Conservation (phyloP, 352 stramenopile genomes). For the Pseudoperonospora humuli region DNA sequence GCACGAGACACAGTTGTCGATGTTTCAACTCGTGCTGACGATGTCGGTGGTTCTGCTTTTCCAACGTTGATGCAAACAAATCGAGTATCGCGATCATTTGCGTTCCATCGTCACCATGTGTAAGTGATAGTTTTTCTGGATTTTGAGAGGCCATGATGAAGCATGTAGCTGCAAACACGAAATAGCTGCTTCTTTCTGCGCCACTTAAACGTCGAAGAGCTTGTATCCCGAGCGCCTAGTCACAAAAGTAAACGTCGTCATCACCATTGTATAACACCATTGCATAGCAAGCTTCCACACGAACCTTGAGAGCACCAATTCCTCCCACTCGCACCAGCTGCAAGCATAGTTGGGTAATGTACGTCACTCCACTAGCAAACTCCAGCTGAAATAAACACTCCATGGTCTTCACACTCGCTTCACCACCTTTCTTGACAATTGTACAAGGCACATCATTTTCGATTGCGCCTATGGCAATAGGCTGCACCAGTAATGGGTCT, state of each 20-base stretch:
- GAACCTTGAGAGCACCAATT: slow-evolving; percentile 34
- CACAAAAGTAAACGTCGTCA: background rate
- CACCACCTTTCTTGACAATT: slow-evolving; percentile 14
- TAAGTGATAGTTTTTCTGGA: slow-evolving; percentile 6
- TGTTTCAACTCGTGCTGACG: slow-evolving; percentile 13
- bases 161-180: slow-evolving; percentile 36
- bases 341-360: slow-evolving; percentile 29
- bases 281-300: slow-evolving; percentile 1
- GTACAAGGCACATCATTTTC: slow-evolving; percentile 15
- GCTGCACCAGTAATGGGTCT: background rate
- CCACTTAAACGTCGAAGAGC: slow-evolving; percentile 16
- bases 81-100: slow-evolving; percentile 13
- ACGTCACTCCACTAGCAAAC: slow-evolving; percentile 16
- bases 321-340: slow-evolving; percentile 30
- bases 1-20: slow-evolving; percentile 23
- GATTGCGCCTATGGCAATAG: slow-evolving; percentile 22
- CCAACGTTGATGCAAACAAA: slow-evolving; percentile 12
- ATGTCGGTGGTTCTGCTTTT: slow-evolving; percentile 12
- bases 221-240: slow-evolving; percentile 16
- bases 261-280: background rate
- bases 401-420: slow-evolving; percentile 21
- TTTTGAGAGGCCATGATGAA: slow-evolving; percentile 30
- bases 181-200: slow-evolving; percentile 21
- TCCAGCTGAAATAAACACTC: slow-evolving; percentile 30
- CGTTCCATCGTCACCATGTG: slow-evolving; percentile 1